Evolutionary conservation across 2,329 filamentous ascomycete species (phyloP).

Genomic region (Alternaria panax): DNA sequence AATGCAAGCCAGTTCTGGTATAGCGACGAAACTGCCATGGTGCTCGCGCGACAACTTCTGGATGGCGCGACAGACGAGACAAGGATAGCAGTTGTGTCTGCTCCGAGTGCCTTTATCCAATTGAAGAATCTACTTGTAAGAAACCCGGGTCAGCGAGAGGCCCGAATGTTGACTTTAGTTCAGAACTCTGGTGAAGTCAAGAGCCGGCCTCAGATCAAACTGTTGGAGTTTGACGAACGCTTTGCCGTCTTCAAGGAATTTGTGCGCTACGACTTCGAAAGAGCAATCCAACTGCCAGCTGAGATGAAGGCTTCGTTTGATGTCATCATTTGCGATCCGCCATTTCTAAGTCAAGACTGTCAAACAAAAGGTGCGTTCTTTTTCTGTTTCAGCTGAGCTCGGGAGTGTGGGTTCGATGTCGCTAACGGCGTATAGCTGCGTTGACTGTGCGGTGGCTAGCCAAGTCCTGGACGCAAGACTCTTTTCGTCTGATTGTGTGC

Average conservation of each 20-base stretch:
- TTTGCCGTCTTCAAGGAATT: slow-evolving; percentile 79
- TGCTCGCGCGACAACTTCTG: slow-evolving; percentile 71
- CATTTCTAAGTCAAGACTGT: slow-evolving; percentile 80
- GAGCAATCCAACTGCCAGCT: slow-evolving; percentile 70
- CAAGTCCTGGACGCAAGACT: slow-evolving; percentile 55
- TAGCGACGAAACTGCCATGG: slow-evolving; percentile 72
- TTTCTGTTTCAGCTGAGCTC: not conserved
- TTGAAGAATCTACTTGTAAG: slow-evolving; percentile 73
- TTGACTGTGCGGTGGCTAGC: slow-evolving; percentile 78
- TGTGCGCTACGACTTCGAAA: slow-evolving; percentile 74
- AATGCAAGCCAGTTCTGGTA: slow-evolving; percentile 88
- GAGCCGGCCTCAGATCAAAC: slow-evolving; percentile 63
- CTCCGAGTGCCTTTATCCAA: slow-evolving; percentile 79
- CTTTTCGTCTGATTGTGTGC: slow-evolving; percentile 66
- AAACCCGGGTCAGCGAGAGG: not conserved
- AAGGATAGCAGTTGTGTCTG: slow-evolving; percentile 73
- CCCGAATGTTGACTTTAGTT: not conserved
- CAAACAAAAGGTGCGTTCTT: slow-evolving; percentile 71
- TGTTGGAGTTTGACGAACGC: slow-evolving; percentile 77
- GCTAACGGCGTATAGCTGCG: slow-evolving; percentile 62
- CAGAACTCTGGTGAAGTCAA: slow-evolving; percentile 43
- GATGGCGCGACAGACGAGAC: slow-evolving; percentile 64
- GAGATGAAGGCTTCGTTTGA: slow-evolving; percentile 70
- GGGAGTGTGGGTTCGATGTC: not conserved
- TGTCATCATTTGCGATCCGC: slow-evolving; percentile 77